Evolutionary conservation across 768 basidiomycete genomes (phyloP).

Genomic region (Mycena leptocephala): DNA sequence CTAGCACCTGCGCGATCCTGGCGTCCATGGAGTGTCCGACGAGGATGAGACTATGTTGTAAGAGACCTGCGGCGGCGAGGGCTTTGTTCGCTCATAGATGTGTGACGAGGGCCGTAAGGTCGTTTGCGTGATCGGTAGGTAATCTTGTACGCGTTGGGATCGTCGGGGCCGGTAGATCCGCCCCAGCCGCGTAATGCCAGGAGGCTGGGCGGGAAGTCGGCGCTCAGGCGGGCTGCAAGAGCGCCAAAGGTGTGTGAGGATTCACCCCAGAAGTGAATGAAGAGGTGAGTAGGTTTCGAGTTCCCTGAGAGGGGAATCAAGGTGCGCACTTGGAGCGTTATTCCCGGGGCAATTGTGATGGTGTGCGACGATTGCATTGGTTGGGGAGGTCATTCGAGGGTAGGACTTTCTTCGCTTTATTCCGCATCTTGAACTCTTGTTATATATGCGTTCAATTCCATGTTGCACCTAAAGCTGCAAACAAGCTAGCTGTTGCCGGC

Average conservation of each 20-base stretch:
- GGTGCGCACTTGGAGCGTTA: constrained; percentile 11
- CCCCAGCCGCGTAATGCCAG: constrained; percentile 22
- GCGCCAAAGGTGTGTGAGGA: constrained; percentile 18
- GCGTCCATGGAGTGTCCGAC: constrained; percentile 31
- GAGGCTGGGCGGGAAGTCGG: constrained; percentile 16
- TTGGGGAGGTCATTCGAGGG: no score
- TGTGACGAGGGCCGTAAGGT: constrained; percentile 18
- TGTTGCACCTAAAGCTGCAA: constrained; percentile 35
- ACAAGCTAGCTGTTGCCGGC: constrained; percentile 28
- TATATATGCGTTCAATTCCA: neutral
- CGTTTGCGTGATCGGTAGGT: constrained; percentile 21
- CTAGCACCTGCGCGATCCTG: constrained; percentile 28
- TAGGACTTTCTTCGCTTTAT: neutral
- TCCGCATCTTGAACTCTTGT: neutral
- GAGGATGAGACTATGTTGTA: constrained; percentile 11
- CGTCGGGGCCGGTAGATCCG: constrained; percentile 6
- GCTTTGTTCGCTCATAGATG: neutral
- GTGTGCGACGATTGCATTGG: neutral
- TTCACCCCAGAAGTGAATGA: constrained; percentile 31
- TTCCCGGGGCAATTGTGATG: constrained; percentile 1
- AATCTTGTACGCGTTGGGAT: constrained; percentile 6
- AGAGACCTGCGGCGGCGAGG: constrained; percentile 1
- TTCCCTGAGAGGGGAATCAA: neutral
- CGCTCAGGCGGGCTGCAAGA: neutral
- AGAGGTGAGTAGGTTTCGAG: constrained; percentile 11